phyloP scores from a whole-genome alignment of 1,284 basidiomycete species.

The Pseudozyma tsukubaensis region DNA sequence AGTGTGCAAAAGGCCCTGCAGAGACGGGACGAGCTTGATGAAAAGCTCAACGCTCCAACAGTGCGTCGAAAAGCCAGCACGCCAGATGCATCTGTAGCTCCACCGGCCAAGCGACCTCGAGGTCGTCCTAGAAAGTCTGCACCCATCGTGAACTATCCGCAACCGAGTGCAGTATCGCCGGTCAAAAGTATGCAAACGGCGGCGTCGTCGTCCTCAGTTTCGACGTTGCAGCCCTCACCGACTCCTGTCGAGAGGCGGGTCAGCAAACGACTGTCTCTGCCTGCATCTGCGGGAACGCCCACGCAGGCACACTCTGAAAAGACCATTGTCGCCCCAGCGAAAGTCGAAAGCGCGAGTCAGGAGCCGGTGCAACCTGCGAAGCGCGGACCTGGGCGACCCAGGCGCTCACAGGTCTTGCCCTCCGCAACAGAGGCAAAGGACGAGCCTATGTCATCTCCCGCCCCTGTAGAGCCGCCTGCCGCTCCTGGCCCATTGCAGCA shows the following conservation, averaged over 20 bases:
- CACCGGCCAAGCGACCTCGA: conserved; percentile 10
- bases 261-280: conserved; percentile 26
- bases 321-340: background rate
- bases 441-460: background rate
- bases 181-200: background rate
- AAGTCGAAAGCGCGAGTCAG: background rate
- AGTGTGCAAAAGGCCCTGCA: conserved; percentile 45
- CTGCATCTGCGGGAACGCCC: background rate
- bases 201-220: background rate
- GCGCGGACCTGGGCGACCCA: conserved; percentile 4
- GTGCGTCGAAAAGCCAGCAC: conserved; percentile 18
- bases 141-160: background rate
- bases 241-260: background rate
- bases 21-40: conserved; percentile 48
- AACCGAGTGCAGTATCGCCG: background rate
- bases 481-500: background rate
- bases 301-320: background rate
- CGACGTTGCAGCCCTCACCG: background rate
- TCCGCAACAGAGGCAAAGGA: conserved; percentile 1
- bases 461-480: background rate
- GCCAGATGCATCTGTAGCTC: conserved; percentile 10
- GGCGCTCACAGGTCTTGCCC: conserved; percentile 5
- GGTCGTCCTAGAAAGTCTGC: conserved; percentile 27
- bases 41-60: conserved; percentile 24
- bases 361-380: background rate